These are phyloP conservation scores for Neolentinus lepideus DNA, from an alignment of 1,284 basidiomycete species.

Conservation along the genomic window DNA sequence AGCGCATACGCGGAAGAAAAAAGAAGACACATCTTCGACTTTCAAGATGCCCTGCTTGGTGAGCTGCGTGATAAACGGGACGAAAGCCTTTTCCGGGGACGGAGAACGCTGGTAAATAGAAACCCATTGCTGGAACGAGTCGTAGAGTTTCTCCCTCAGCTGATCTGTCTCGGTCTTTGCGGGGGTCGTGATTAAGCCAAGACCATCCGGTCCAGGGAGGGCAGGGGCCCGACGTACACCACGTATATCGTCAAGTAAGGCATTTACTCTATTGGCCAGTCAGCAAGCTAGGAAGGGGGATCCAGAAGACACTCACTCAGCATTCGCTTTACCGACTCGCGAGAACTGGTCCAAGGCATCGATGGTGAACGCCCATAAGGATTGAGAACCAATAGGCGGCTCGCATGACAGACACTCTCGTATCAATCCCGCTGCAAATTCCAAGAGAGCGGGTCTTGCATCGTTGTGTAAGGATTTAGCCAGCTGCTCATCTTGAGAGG, in stretches of 20 bases:
- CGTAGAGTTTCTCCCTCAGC: constrained; percentile 61
- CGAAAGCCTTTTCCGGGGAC: constrained; percentile 90
- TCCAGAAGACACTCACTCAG: constrained; percentile 50
- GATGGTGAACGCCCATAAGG: constrained; percentile 77
- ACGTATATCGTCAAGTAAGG: constrained; percentile 68
- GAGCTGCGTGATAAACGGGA: constrained; percentile 94
- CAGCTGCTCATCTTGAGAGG: constrained; percentile 86
- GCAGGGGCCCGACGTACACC: constrained; percentile 43
- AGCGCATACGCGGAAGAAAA: constrained; percentile 98
- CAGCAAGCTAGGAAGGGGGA: constrained; percentile 3
- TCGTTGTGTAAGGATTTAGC: constrained; percentile 84
- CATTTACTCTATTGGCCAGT: constrained; percentile 35
- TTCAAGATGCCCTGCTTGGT: constrained; percentile 96
- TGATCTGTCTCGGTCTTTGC: constrained; percentile 66
- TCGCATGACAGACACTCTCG: constrained; percentile 81
- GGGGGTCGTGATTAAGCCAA: constrained; percentile 36
- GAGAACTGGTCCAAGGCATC: constrained; percentile 73
- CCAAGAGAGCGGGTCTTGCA: constrained; percentile 71
- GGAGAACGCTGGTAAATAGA: constrained; percentile 88
- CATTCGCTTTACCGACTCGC: constrained; percentile 73
- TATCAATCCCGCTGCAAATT: constrained; percentile 81
- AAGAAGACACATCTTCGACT: constrained; percentile 92
- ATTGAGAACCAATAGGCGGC: constrained; percentile 72
- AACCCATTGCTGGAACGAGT: constrained; percentile 93
- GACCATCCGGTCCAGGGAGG: constrained; percentile 27